These are phyloP conservation scores for Vachellia pachyceras DNA, from an alignment of 306 rosid genomes.

Conservation along the genomic window DNA sequence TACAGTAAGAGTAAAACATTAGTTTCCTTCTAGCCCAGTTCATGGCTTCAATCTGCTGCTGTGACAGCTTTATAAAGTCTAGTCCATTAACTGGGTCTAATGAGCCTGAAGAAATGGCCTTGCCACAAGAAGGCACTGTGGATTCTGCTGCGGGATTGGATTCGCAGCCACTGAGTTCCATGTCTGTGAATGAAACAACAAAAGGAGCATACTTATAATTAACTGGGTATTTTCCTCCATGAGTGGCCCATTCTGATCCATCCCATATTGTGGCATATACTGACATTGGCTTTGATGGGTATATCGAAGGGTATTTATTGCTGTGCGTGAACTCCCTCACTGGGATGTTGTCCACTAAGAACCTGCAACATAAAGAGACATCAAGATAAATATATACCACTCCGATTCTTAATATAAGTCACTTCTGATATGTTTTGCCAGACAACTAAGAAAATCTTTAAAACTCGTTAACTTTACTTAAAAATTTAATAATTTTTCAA, in stretches of 20 bases:
- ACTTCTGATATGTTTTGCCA: too few relatives aligned
- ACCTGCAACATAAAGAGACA: constrained; percentile 47
- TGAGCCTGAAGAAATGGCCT: constrained; percentile 45
- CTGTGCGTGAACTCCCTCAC: constrained; percentile 73
- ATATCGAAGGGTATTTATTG: constrained; percentile 49
- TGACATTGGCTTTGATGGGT: constrained; percentile 90
- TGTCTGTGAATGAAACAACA: constrained; percentile 64
- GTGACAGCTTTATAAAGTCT: constrained; percentile 67
- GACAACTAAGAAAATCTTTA: too few relatives aligned
- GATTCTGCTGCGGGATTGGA: neutral
- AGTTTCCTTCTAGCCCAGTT: constrained; percentile 97
- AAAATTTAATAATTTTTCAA: too few relatives aligned
- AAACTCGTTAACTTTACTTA: too few relatives aligned
- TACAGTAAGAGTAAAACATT: constrained; percentile 93
- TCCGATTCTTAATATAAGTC: too few relatives aligned
- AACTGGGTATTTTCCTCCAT: constrained; percentile 89
- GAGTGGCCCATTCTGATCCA: constrained; percentile 94
- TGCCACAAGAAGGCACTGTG: constrained; percentile 50
- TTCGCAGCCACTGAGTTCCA: constrained; percentile 71
- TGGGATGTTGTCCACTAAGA: constrained; percentile 86
- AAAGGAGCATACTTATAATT: constrained; percentile 85
- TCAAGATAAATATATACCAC: too few relatives aligned
- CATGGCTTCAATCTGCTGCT: constrained; percentile 69
- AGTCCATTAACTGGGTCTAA: constrained; percentile 76
- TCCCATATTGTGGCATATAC: constrained; percentile 93